Conservation (phyloP, 2,329 filamentous ascomycete species). For the Pezicula rhizophila region DNA sequence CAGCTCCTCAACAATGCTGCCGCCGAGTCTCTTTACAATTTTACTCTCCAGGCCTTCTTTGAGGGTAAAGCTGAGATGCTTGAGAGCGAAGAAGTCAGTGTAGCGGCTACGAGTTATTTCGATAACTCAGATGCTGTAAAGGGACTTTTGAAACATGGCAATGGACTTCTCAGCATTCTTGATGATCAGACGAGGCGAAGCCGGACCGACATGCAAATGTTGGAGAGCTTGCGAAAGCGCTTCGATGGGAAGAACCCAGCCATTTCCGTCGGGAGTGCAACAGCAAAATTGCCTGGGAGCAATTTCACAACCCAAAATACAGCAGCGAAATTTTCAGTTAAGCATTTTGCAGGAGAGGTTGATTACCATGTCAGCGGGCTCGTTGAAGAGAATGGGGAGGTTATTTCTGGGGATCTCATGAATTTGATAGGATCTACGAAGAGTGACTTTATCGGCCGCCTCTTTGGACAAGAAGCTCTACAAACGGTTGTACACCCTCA, state of each 20-base stretch:
- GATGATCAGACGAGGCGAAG: conserved; percentile 93
- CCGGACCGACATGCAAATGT: conserved; percentile 79
- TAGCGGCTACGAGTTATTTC: conserved; percentile 91
- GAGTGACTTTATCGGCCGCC: conserved; percentile 79
- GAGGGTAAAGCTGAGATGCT: conserved; percentile 89
- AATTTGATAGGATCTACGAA: conserved; percentile 86
- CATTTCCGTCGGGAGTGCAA: conserved; percentile 71
- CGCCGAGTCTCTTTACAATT: conserved; percentile 85
- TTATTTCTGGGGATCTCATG: conserved; percentile 92
- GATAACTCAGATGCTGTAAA: conserved; percentile 95
- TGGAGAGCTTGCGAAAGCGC: conserved; percentile 85
- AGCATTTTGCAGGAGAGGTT: conserved; percentile 93
- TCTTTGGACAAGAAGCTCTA: conserved; percentile 94
- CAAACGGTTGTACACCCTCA: conserved; percentile 91
- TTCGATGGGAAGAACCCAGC: conserved; percentile 93
- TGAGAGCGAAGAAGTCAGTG: conserved; percentile 86
- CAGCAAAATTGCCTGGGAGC: conserved; percentile 73
- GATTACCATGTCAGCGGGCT: conserved; percentile 85
- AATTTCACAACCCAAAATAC: conserved; percentile 84
- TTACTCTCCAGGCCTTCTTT: conserved; percentile 93
- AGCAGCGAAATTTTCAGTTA: conserved; percentile 78
- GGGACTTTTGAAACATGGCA: conserved; percentile 84
- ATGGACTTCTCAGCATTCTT: conserved; percentile 86
- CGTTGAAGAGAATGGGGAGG: conserved; percentile 91
- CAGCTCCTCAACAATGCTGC: conserved; percentile 94